Percentiles rank a stretch among this genome's conserved stretches.
Evolutionary conservation across 2,329 filamentous ascomycete species (phyloP).

Genomic region (Botryotinia convoluta): DNA sequence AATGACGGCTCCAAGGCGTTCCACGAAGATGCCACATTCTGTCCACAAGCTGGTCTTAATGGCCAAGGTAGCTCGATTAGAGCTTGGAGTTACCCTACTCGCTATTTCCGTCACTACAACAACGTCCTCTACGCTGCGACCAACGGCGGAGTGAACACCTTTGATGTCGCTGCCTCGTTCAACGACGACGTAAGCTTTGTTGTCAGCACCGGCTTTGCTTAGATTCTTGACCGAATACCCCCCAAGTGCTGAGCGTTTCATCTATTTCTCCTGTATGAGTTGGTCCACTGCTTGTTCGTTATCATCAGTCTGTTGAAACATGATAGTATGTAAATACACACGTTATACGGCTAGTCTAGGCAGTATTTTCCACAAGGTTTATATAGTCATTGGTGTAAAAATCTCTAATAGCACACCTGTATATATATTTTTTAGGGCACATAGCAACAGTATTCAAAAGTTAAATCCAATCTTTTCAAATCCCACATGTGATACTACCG

Average conservation of each 20-base stretch:
- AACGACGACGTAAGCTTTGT: conserved; percentile 55
- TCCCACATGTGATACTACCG: not conserved
- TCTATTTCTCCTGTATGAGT: not conserved
- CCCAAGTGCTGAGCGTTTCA: not conserved
- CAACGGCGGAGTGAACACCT: conserved; percentile 55
- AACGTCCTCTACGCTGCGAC: conserved; percentile 49
- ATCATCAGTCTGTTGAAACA: no score
- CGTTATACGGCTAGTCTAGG: not conserved
- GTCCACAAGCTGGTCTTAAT: conserved; percentile 51
- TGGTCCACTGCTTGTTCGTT: not conserved
- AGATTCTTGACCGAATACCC: conserved; percentile 3
- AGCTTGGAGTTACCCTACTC: conserved; percentile 59
- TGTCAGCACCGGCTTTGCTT: conserved; percentile 47
- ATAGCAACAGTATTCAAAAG: not conserved
- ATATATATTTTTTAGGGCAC: not conserved
- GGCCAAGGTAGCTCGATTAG: conserved; percentile 52
- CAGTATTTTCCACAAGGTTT: not conserved
- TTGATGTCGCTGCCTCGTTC: conserved; percentile 50
- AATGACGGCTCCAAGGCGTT: conserved; percentile 57
- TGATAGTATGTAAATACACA: not conserved
- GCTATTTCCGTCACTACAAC: conserved; percentile 55
- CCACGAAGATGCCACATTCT: conserved; percentile 62
- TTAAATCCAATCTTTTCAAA: not conserved
- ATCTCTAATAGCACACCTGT: not conserved
- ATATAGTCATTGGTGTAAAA: not conserved